Percentiles rank a stretch among this genome's conserved stretches.
phyloP scores from a whole-genome alignment of 441 rosid genomes.

The Populus hybrid region DNA sequence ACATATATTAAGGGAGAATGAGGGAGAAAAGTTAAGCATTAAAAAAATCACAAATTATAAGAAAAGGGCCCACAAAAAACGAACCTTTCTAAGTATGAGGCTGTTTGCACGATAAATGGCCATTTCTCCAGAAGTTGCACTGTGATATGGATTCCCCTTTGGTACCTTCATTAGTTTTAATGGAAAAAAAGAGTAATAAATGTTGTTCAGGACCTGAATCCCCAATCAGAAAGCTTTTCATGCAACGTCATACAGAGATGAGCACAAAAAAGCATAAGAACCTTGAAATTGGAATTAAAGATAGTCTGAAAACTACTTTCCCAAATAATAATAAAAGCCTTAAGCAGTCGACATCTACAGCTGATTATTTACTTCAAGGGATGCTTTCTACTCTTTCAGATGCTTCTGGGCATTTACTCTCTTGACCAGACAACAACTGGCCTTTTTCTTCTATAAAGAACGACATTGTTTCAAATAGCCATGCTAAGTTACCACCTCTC shows the following conservation, averaged over 20 bases:
- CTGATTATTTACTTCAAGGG: background rate
- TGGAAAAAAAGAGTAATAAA: background rate
- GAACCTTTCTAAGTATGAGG: constrained; percentile 72
- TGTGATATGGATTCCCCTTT: constrained; percentile 91
- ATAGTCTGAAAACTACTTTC: background rate
- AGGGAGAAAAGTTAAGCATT: background rate
- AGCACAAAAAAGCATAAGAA: background rate
- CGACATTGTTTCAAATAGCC: background rate
- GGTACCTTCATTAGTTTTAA: constrained; percentile 56
- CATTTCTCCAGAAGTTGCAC: constrained; percentile 99
- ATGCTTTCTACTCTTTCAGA: background rate
- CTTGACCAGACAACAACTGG: background rate
- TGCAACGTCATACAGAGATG: background rate
- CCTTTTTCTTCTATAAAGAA: background rate
- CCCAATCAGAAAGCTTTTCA: background rate
- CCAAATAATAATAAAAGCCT: background rate
- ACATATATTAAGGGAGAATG: background rate
- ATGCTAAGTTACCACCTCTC: background rate
- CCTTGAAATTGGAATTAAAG: background rate
- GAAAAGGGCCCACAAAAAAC: background rate
- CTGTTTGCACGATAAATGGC: constrained; percentile 84
- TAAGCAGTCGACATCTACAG: background rate
- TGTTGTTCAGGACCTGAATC: background rate
- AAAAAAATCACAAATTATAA: background rate
- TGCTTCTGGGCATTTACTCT: background rate